These are phyloP conservation scores for Beauveria asiatica DNA, from an alignment of 2,329 filamentous ascomycete genomes.

Conservation along the genomic window DNA sequence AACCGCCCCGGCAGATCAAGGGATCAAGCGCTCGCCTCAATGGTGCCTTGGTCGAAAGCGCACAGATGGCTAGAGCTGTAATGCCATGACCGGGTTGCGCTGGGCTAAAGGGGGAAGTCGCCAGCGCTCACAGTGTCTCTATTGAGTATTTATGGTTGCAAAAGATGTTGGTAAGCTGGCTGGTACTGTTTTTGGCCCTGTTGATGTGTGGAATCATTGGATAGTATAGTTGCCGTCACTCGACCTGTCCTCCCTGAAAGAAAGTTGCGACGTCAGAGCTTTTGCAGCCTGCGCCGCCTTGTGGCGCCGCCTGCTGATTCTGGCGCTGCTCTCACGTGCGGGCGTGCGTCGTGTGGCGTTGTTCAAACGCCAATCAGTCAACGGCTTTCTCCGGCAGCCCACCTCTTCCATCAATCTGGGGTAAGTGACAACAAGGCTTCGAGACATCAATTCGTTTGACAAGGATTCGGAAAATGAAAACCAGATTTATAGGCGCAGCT, in stretches of 20 bases:
- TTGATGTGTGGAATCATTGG: not conserved
- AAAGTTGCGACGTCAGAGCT: conserved; percentile 8
- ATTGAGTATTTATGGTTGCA: not conserved
- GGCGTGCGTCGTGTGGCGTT: not conserved
- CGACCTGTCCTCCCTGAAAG: not conserved
- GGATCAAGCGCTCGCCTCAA: not conserved
- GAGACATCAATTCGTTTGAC: not conserved
- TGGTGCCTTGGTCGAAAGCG: not conserved
- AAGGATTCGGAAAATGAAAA: not conserved
- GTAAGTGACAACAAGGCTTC: not conserved
- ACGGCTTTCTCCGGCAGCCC: not conserved
- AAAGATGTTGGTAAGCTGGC: not conserved
- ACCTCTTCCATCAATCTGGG: conserved; percentile 2
- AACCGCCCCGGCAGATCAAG: conserved; percentile 2
- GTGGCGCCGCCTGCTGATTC: conserved; percentile 8
- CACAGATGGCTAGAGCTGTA: not conserved
- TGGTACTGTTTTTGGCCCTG: not conserved
- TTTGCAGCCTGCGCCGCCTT: conserved; percentile 9
- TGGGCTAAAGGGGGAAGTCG: not conserved
- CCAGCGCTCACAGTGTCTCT: not conserved
- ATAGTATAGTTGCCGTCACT: not conserved
- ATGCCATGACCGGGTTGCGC: conserved; percentile 3
- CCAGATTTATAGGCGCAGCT: not conserved
- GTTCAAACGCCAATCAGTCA: not conserved
- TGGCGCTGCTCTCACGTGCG: conserved; percentile 5